Evolutionary conservation across 2,329 filamentous ascomycete genomes (phyloP), one percentile per base, ranked within the genome.

Genomic region (Plenodomus tracheiphilus): DNA sequence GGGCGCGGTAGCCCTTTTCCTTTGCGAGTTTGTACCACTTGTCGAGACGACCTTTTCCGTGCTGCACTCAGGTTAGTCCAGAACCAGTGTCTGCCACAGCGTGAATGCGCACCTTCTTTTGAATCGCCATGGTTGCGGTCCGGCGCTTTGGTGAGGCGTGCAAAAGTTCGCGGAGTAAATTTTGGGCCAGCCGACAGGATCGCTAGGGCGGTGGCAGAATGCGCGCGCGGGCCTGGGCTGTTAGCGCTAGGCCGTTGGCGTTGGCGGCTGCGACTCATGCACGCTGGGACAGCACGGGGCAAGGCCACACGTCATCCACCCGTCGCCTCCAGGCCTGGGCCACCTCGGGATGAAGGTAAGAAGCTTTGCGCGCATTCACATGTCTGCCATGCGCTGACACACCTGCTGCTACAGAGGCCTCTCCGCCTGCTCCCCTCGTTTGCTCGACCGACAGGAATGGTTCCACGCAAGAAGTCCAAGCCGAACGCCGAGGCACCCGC

Each of bases 11-110:
- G 55, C 94, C 94, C 75, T 97, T 97, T 74, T 99, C 94, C 76
- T 99, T 99, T 54, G 94, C 94, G 66, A 97, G 86, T 72, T 92
- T 93, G 77, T 97, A 99, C 90, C 92, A 97, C 77, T 97, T 97
- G 77, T 99, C 94, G 68, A 97, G 82, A 84, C 93, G 92, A 75
- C 93, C 93, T 79, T 97, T 97, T 77, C 91, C 93, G 78, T 96
- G 89, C 83, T 83, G 49, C 2, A 5, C 4, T 45, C 17, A 39
- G 30, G 47, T 77, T 65, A 68, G 70, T 32, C 39, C 11, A 3
- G 6, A 8, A n/a, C 21, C 28, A 17, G 10, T 8, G 7, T 4
- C 11, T 15, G 22, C 22, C 3, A 10, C 2, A 13, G n/a, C 11
- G 28, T 41, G n/a, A 34, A 28, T 47, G 43, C 53, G 51, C 40